Percentiles rank a stretch among this genome's conserved stretches.
Conservation (phyloP, 148 eudicot genomes). For the Silene conica region DNA sequence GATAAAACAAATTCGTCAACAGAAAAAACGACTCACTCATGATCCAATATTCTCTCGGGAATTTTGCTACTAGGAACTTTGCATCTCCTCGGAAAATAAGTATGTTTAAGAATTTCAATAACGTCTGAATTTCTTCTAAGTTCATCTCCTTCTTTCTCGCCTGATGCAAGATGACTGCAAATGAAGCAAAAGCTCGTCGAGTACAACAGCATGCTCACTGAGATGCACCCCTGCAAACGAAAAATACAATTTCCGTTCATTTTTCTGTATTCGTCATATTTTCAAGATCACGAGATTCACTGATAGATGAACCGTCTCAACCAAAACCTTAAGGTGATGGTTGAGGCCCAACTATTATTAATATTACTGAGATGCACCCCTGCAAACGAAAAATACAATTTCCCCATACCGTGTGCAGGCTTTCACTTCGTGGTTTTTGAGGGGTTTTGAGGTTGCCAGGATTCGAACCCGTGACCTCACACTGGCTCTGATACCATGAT, state of each 20-base stretch:
- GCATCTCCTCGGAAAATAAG: slow-evolving; percentile 54
- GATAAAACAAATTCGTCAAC: neutral
- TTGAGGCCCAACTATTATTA: too few species aligned
- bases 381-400: too few species aligned
- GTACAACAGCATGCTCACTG: slow-evolving; percentile 56
- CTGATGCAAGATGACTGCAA: slow-evolving; percentile 74
- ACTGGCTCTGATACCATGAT: too few species aligned
- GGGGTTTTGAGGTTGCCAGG: too few species aligned
- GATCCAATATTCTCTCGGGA: slow-evolving; percentile 53
- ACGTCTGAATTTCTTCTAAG: slow-evolving; percentile 65
- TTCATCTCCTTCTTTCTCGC: slow-evolving; percentile 84
- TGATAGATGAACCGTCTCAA: too few species aligned
- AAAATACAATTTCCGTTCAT: neutral
- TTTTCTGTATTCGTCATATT: neutral
- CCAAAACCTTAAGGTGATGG: too few species aligned
- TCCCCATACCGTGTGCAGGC: too few species aligned
- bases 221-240: slow-evolving; percentile 55
- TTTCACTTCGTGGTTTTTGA: too few species aligned
- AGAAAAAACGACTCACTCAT: slow-evolving; percentile 36
- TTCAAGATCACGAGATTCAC: too few species aligned
- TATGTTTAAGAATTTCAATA: slow-evolving; percentile 52
- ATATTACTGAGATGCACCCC: too few species aligned
- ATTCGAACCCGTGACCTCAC: too few species aligned
- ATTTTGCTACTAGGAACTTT: slow-evolving; percentile 31
- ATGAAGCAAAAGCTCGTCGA: slow-evolving; percentile 66